phyloP scores from a whole-genome alignment of 257 asterid genomes.

The Nyctanthes arbortristis region DNA sequence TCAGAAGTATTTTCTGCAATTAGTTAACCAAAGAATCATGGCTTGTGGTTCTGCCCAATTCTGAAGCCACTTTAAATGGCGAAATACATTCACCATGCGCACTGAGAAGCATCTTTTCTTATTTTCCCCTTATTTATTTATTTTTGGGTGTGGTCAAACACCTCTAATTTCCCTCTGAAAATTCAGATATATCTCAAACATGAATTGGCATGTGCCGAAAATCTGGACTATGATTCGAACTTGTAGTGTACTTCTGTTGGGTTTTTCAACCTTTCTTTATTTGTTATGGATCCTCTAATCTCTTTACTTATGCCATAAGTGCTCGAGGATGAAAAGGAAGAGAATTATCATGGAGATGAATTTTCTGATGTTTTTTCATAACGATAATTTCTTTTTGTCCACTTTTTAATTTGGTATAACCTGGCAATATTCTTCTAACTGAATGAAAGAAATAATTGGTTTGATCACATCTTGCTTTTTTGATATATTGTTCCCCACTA shows the following conservation, averaged over 20 bases:
- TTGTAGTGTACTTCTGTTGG: not conserved
- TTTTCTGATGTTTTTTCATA: not conserved
- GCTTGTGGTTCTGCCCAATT: not conserved
- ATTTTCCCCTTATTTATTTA: no score
- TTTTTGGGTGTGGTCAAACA: not conserved
- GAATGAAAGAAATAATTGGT: constrained; percentile 1
- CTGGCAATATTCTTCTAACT: not conserved
- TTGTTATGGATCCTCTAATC: not conserved
- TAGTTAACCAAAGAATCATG: not conserved
- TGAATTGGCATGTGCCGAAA: not conserved
- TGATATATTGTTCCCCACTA: constrained; percentile 1
- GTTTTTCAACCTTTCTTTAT: constrained; percentile 1
- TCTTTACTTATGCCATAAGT: not conserved
- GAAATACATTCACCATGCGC: not conserved
- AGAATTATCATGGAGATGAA: not conserved
- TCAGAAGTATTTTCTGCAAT: not conserved
- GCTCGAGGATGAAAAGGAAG: constrained; percentile 1
- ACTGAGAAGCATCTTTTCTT: not conserved
- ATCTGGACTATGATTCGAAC: not conserved
- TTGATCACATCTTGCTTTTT: constrained; percentile 15
- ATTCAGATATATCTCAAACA: not conserved
- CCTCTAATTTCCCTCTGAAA: not conserved
- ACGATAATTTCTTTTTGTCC: not conserved
- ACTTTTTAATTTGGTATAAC: constrained; percentile 4
- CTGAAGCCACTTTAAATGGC: not conserved